A percentile compares a stretch with the other conserved stretches of the same genome.
Conservation (phyloP, 495 filamentous ascomycete genomes). For the Xeromyces bisporus region DNA sequence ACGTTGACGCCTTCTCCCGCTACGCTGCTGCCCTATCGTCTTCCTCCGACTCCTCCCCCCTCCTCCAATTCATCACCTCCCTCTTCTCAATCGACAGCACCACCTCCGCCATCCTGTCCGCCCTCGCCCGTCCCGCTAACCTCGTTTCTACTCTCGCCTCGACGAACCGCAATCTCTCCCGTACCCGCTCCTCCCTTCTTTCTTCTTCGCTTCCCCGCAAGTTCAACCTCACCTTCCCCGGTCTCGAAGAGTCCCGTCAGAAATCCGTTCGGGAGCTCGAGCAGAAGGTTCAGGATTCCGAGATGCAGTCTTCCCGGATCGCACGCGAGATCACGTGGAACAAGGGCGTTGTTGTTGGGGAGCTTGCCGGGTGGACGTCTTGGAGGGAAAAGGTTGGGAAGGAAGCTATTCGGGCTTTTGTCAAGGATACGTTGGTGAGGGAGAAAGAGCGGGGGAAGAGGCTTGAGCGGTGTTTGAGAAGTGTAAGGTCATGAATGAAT, state of each 20-base stretch:
- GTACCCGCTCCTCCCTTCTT: conserved; percentile 52
- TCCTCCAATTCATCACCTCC: conserved; percentile 52
- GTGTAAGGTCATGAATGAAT: conserved; percentile 12
- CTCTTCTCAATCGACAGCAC: conserved; percentile 63
- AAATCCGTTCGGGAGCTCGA: conserved; percentile 64
- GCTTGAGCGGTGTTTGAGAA: conserved; percentile 45
- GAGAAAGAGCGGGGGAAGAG: conserved; percentile 69
- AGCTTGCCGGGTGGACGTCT: conserved; percentile 87
- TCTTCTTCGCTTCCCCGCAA: conserved; percentile 31
- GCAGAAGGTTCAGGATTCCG: conserved; percentile 47
- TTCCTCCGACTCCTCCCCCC: conserved; percentile 51
- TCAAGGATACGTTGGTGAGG: conserved; percentile 54
- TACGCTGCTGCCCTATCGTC: conserved; percentile 50
- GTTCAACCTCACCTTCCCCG: conserved; percentile 33
- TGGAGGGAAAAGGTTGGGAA: conserved; percentile 62
- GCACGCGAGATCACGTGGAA: conserved; percentile 75
- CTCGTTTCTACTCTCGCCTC: conserved; percentile 55
- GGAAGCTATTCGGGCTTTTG: conserved; percentile 57
- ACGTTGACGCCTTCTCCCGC: conserved; percentile 54
- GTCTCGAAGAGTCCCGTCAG: conserved; percentile 73
- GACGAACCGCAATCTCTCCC: conserved; percentile 51
- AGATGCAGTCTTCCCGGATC: conserved; percentile 46
- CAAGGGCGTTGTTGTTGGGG: conserved; percentile 78
- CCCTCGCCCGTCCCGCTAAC: conserved; percentile 64
- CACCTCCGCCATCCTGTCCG: conserved; percentile 58